Evolutionary conservation across 2,329 filamentous ascomycete genomes (phyloP).

Genomic region (Trichoderma afroharzianum): DNA sequence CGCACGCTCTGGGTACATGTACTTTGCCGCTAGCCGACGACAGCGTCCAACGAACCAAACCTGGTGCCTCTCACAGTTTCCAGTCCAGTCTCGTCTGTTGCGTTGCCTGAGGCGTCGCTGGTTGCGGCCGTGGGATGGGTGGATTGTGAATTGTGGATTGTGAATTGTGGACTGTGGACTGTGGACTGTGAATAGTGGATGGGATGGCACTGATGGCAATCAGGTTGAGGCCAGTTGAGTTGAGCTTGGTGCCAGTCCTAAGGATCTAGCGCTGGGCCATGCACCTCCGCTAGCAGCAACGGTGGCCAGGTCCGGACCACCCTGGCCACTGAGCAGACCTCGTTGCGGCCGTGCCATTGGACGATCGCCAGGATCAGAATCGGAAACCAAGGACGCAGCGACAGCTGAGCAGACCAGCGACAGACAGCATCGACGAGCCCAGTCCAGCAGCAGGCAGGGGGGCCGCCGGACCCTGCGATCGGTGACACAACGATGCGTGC

Average conservation of each 20-base stretch:
- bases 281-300: slow-evolving; percentile 7
- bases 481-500: slow-evolving; percentile 15
- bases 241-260: not conserved
- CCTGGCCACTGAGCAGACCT: not conserved
- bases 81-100: not conserved
- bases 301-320: slow-evolving; percentile 9
- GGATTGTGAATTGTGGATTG: too few species aligned
- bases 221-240: not conserved
- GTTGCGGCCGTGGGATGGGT: slow-evolving; percentile 10
- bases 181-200: not conserved
- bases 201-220: not conserved
- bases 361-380: slow-evolving; percentile 16
- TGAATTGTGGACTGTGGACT: not conserved
- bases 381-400: not conserved
- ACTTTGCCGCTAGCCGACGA: not conserved
- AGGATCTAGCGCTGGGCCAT: not conserved
- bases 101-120: slow-evolving; percentile 11
- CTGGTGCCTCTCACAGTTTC: not conserved
- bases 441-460: not conserved
- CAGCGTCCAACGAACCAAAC: not conserved
- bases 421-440: not conserved
- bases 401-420: slow-evolving; percentile 9
- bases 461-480: slow-evolving; percentile 10
- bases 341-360: slow-evolving; percentile 3
- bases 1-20: not conserved